These are phyloP conservation scores for Tetrapisispora fleetii DNA, from an alignment of 805 yeast genomes.

Conservation along the genomic window DNA sequence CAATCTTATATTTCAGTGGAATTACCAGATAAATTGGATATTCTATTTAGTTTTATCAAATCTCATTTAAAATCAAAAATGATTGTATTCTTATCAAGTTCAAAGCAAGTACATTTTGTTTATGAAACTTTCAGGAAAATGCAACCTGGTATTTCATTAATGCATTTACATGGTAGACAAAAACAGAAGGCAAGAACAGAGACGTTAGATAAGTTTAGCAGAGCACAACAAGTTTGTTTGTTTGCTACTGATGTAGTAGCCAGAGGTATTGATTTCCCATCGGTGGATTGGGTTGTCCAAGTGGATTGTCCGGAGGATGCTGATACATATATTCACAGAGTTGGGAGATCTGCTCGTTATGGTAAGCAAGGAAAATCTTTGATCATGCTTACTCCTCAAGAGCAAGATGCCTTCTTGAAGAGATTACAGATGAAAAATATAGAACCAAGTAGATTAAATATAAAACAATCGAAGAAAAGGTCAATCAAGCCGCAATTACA, in stretches of 20 bases:
- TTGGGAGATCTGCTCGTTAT: constrained; percentile 81
- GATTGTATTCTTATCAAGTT: constrained; percentile 74
- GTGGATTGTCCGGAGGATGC: constrained; percentile 86
- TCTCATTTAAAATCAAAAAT: constrained; percentile 74
- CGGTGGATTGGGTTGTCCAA: constrained; percentile 91
- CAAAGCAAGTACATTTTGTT: constrained; percentile 84
- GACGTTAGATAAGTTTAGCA: constrained; percentile 65
- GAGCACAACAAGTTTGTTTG: constrained; percentile 69
- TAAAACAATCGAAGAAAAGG: constrained; percentile 61
- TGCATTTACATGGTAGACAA: constrained; percentile 83
- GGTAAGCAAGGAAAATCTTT: constrained; percentile 78
- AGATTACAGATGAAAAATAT: constrained; percentile 55
- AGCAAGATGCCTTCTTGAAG: constrained; percentile 65
- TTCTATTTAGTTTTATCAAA: constrained; percentile 76
- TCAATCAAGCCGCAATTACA: constrained; percentile 77
- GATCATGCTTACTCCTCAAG: constrained; percentile 74
- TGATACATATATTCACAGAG: constrained; percentile 84
- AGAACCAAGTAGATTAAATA: constrained; percentile 60
- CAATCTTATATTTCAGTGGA: constrained; percentile 71
- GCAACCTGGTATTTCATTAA: constrained; percentile 84
- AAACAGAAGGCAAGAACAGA: constrained; percentile 85
- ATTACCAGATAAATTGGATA: constrained; percentile 73
- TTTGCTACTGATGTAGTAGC: constrained; percentile 90
- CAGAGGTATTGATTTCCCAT: constrained; percentile 85
- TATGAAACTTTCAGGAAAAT: constrained; percentile 78